Evolutionary conservation across 129 eudicot genomes (phyloP).

Genomic region (Pseudognaphalium luteoalbum): DNA sequence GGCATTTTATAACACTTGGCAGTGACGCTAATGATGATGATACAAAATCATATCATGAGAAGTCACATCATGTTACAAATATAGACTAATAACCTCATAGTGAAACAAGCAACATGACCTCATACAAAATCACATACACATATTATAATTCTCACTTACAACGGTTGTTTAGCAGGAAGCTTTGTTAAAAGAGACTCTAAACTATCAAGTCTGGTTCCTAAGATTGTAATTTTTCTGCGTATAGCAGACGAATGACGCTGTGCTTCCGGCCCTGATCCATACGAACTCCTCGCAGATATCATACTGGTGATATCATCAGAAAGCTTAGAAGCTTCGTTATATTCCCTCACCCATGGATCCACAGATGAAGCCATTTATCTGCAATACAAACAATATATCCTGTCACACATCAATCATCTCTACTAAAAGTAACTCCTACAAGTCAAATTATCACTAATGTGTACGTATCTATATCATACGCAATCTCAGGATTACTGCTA

Average conservation of each 20-base stretch:
- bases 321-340: conserved; percentile 72
- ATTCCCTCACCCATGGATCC: conserved; percentile 76
- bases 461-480: background rate
- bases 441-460: background rate
- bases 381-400: conserved; percentile 11
- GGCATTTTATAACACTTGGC: background rate
- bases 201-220: conserved; percentile 78
- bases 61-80: background rate
- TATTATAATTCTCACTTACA: conserved; percentile 29
- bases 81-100: conserved; percentile 1
- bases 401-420: conserved; percentile 12
- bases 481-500: background rate
- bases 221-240: conserved; percentile 70
- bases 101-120: background rate
- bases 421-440: conserved; percentile 1
- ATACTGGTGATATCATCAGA: conserved; percentile 64
- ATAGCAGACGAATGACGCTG: conserved; percentile 72
- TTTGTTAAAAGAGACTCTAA: conserved; percentile 56
- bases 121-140: background rate
- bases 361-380: conserved; percentile 60
- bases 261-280: conserved; percentile 65
- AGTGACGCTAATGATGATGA: background rate
- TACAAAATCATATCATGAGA: too few species aligned
- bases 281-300: conserved; percentile 63
- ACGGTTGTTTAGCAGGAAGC: conserved; percentile 58